phyloP scores from a whole-genome alignment of 345 rosid species.

The Citrus sp. region DNA sequence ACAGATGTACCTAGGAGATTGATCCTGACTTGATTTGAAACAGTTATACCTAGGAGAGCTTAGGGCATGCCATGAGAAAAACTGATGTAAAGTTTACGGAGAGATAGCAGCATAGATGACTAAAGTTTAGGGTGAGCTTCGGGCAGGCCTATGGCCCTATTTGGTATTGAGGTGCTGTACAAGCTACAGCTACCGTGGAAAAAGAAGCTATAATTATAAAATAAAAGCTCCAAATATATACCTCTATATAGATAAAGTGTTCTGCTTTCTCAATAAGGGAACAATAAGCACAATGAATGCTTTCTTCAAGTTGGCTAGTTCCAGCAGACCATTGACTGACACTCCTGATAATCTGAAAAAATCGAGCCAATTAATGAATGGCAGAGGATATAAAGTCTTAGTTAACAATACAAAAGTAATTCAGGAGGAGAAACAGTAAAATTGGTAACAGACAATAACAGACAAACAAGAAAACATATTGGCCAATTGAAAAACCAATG shows the following conservation, averaged over 20 bases:
- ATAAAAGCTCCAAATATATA: slow-evolving; percentile 23
- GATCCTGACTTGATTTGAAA: no score
- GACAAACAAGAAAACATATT: slow-evolving; percentile 5
- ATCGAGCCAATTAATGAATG: neutral
- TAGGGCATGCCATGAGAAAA: neutral
- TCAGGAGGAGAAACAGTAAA: neutral
- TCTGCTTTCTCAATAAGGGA: slow-evolving; percentile 98
- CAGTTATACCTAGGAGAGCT: neutral
- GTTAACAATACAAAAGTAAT: neutral
- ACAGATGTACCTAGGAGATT: neutral
- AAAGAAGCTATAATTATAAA: no score
- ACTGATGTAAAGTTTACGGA: neutral
- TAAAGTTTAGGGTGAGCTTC: neutral
- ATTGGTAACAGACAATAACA: neutral
- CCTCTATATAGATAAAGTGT: slow-evolving; percentile 92
- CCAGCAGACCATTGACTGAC: slow-evolving; percentile 99
- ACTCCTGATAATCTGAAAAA: slow-evolving; percentile 89
- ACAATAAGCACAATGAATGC: slow-evolving; percentile 89
- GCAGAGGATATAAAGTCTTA: neutral
- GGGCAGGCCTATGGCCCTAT: no score
- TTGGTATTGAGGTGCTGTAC: no score
- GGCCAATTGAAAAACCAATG: neutral
- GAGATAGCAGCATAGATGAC: neutral
- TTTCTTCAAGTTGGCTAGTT: slow-evolving; percentile 93
- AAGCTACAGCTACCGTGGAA: no score